Evolutionary conservation across 2,329 filamentous ascomycete genomes (phyloP).

Genomic region (Cladosporium sp.): DNA sequence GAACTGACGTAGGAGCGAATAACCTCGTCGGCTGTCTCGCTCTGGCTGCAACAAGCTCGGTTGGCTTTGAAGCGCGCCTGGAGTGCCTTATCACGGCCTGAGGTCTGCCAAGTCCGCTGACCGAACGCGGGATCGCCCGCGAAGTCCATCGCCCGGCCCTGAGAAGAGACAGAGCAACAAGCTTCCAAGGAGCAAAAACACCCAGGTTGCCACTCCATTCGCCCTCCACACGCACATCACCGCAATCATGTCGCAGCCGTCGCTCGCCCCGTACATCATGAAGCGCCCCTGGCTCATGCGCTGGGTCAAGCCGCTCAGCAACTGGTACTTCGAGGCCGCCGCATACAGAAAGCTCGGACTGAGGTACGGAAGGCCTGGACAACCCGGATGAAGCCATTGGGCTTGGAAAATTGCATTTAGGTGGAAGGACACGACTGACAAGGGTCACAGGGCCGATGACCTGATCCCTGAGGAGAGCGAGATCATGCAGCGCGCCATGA

Average conservation of each 20-base stretch:
- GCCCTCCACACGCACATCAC: constrained; percentile 18
- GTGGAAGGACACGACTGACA: constrained; percentile 5
- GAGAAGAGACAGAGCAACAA: constrained; percentile 11
- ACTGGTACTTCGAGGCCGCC: constrained; percentile 84
- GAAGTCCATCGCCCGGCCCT: constrained; percentile 2
- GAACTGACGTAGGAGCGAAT: neutral
- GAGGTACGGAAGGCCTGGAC: constrained; percentile 55
- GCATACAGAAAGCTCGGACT: constrained; percentile 93
- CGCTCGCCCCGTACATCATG: constrained; percentile 70
- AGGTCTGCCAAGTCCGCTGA: constrained; percentile 10
- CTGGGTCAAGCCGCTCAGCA: constrained; percentile 74
- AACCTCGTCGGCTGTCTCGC: neutral
- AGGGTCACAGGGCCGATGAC: constrained; percentile 73
- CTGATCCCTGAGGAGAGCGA: constrained; percentile 91
- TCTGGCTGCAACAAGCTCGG: constrained; percentile 8
- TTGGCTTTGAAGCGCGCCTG: neutral
- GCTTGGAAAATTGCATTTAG: neutral
- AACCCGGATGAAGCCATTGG: constrained; percentile 2
- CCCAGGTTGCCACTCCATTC: constrained; percentile 17
- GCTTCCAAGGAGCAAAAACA: constrained; percentile 8
- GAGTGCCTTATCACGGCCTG: neutral
- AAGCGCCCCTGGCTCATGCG: constrained; percentile 82
- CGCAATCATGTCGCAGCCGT: constrained; percentile 63
- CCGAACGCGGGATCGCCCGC: neutral
- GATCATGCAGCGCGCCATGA: constrained; percentile 78